Evolutionary conservation across 2,329 filamentous ascomycete species (phyloP), one percentile per base, ranked within the genome.

Genomic region (Pleomassaria siparia): DNA sequence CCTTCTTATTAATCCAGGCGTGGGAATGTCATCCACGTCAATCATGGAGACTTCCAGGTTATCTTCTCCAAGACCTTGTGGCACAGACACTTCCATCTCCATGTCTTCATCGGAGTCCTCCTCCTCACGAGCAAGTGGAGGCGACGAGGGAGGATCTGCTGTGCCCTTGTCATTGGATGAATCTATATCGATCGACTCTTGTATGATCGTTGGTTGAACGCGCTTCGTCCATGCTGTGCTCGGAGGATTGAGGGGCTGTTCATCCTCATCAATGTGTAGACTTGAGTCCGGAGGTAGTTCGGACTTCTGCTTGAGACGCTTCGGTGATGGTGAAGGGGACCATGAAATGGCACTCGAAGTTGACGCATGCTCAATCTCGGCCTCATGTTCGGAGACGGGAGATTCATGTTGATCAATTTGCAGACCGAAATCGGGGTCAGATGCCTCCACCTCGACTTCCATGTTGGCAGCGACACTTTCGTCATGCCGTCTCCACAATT

Each of bases 241-340:
- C n/a, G 10, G 6, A 13, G 10, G 13, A n/a, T 3, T n/a, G 21
- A 11, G 35, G 18, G n/a, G 20, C 13, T 7, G 12, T 3, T 22
- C 35, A 21, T 22, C 24, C 13, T 3, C n/a, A 3, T n/a, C 35
- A 12, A 4, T 11, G 8, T 26, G 59, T 15, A 59, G 43, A 36
- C 63, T 67, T 2, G 64, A 67, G 46, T 68, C 63, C n/a, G 64
- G 66, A 16, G 66, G 64, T 18, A 68, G 58, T 2, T 16, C 30
- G n/a, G 22, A 20, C 40, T n/a, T n/a, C n/a, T 28, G 49, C 42
- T 54, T 48, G 3, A 58, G 62, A 39, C 28, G 46, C 43, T 57
- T 49, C 3, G 59, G 62, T 7, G 58, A 50, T 25, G 55, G 58
- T 13, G 33, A 41, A 7, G 56, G 51, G 2, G 55, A 26, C 64